phyloP scores from a whole-genome alignment of 1,284 basidiomycete species.

The Ustilago bromivora region DNA sequence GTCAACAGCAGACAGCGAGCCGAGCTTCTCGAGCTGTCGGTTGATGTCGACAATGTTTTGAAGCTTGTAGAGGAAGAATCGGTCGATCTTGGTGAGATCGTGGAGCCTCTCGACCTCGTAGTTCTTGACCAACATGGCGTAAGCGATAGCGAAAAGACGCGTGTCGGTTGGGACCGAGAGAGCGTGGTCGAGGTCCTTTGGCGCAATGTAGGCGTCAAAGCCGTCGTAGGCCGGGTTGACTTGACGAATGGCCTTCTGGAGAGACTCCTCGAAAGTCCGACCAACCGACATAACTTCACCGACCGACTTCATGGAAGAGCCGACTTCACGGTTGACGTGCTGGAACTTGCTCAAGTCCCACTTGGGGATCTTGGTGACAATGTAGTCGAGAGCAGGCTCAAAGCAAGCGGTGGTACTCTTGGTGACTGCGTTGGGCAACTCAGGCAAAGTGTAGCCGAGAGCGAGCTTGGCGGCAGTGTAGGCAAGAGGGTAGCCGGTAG shows the following conservation, averaged over 20 bases:
- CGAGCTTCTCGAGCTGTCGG: constrained; percentile 69
- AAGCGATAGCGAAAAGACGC: constrained; percentile 94
- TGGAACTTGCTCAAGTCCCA: constrained; percentile 99
- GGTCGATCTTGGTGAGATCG: constrained; percentile 94
- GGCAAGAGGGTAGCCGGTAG: constrained; percentile 97
- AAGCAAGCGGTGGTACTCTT: constrained; percentile 99
- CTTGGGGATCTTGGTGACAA: constrained; percentile 99
- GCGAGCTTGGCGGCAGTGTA: constrained; percentile 99
- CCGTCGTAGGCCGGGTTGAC: constrained; percentile 85
- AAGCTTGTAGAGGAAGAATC: constrained; percentile 98
- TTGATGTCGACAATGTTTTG: constrained; percentile 84
- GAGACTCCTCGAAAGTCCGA: constrained; percentile 96
- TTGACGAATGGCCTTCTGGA: constrained; percentile 98
- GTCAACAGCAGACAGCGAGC: constrained; percentile 75
- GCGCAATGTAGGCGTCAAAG: constrained; percentile 79
- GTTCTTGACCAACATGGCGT: constrained; percentile 93
- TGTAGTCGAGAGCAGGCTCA: constrained; percentile 99
- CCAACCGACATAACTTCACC: constrained; percentile 99
- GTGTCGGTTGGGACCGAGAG: constrained; percentile 84
- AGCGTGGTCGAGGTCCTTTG: constrained; percentile 84
- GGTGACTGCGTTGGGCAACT: constrained; percentile 97
- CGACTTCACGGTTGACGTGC: constrained; percentile 90
- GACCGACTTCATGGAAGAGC: constrained; percentile 98
- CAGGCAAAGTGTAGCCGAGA: constrained; percentile 96
- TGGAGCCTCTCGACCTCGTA: constrained; percentile 92